A percentile compares a stretch with the other conserved stretches of the same genome.
Evolutionary conservation across 768 basidiomycete species (phyloP).

Genomic region (Austroboletus eburneus): DNA sequence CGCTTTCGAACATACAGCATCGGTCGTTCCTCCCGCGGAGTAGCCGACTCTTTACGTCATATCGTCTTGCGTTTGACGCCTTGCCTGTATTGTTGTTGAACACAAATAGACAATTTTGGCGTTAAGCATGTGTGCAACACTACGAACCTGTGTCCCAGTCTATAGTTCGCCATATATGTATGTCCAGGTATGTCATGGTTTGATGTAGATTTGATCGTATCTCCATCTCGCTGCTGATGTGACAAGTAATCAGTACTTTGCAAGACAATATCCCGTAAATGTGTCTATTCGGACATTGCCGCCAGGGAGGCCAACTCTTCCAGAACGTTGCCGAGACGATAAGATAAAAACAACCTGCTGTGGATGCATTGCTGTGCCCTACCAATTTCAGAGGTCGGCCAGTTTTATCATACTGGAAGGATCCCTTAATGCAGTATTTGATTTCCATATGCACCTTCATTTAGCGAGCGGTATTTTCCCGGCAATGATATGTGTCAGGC

Average conservation of each 20-base stretch:
- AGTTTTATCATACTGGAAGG: background rate
- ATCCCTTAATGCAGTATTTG: background rate
- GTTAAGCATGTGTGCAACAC: background rate
- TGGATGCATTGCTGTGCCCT: too few relatives aligned
- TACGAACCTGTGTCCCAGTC: background rate
- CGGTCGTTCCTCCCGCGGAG: slow-evolving; percentile 3
- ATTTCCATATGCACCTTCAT: background rate
- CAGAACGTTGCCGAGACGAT: too few relatives aligned
- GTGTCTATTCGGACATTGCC: too few relatives aligned
- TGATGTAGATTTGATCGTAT: too few relatives aligned
- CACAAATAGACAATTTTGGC: slow-evolving; percentile 2
- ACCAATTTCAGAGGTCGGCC: background rate
- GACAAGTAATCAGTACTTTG: too few relatives aligned
- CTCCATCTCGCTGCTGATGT: too few relatives aligned
- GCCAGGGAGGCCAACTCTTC: too few relatives aligned
- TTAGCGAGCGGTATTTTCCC: too few relatives aligned
- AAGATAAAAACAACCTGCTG: too few relatives aligned
- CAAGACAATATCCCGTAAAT: too few relatives aligned
- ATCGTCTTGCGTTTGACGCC: slow-evolving; percentile 1
- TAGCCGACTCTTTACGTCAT: slow-evolving; percentile 8
- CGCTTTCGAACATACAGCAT: background rate
- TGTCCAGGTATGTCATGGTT: background rate
- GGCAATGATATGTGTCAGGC: too few relatives aligned
- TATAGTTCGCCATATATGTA: background rate
- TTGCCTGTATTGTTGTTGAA: slow-evolving; percentile 3